Conservation (phyloP, 2,329 filamentous ascomycete genomes). For the Colletotrichum sp. region DNA sequence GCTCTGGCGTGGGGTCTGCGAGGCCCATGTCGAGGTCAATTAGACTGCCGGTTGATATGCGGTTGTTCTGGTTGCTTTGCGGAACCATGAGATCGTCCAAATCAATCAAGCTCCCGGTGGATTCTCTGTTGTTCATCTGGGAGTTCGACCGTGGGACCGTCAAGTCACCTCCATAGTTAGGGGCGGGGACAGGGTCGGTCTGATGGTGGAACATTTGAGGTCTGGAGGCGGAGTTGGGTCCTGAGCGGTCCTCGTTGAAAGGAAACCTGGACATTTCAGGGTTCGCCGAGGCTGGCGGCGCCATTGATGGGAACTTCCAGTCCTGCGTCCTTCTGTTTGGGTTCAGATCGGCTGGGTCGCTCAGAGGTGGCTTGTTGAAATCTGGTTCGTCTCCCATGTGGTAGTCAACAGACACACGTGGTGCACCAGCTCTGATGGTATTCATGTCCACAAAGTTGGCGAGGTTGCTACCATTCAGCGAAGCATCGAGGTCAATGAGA, state of each 20-base stretch:
- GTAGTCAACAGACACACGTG: constrained; percentile 54
- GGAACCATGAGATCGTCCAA: constrained; percentile 49
- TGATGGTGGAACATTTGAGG: constrained; percentile 55
- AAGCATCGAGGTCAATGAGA: constrained; percentile 69
- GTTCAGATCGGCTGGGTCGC: constrained; percentile 62
- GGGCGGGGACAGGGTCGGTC: constrained; percentile 52
- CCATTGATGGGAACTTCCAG: constrained; percentile 64
- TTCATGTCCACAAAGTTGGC: constrained; percentile 66
- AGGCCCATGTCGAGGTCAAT: constrained; percentile 63
- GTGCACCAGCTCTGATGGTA: constrained; percentile 59
- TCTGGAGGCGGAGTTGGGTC: constrained; percentile 38
- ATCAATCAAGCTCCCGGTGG: constrained; percentile 55
- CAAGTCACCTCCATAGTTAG: constrained; percentile 21
- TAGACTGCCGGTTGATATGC: constrained; percentile 46
- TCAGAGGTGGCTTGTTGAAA: constrained; percentile 56
- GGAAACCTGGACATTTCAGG: constrained; percentile 59
- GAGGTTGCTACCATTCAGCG: constrained; percentile 59
- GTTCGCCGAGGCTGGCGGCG: constrained; percentile 56
- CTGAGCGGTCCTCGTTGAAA: constrained; percentile 34
- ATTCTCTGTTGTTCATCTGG: constrained; percentile 36
- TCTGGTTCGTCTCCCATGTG: constrained; percentile 25
- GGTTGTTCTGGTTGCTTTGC: constrained; percentile 36
- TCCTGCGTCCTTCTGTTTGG: constrained; percentile 57
- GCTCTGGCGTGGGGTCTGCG: constrained; percentile 55
- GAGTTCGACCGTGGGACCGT: constrained; percentile 28